Conservation (phyloP, 495 filamentous ascomycete species). For the Aspergillus ostianus region DNA sequence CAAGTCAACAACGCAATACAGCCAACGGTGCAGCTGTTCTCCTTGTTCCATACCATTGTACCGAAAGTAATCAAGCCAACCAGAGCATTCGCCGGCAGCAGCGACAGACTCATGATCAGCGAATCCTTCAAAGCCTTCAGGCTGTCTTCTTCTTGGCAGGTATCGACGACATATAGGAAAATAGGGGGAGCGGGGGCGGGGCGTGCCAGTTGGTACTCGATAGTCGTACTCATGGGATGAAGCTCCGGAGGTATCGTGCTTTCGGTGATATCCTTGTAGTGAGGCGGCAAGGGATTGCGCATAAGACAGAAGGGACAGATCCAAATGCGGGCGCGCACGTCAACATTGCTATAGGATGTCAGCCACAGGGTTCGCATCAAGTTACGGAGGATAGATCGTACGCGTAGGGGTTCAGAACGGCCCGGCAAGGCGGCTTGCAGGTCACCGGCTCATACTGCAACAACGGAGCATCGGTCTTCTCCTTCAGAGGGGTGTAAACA, state of each 20-base stretch:
- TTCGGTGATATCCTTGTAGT: conserved; percentile 98
- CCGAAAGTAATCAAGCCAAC: conserved; percentile 96
- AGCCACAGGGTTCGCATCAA: conserved; percentile 15
- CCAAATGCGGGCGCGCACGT: conserved; percentile 92
- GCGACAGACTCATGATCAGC: conserved; percentile 92
- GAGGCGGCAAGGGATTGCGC: conserved; percentile 89
- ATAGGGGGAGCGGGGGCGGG: conserved; percentile 93
- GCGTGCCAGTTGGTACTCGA: conserved; percentile 92
- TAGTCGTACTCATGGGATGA: conserved; percentile 90
- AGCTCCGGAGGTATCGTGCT: conserved; percentile 94
- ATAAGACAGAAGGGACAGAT: conserved; percentile 98
- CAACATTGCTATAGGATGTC: conserved; percentile 71
- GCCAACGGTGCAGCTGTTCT: neutral
- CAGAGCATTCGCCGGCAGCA: conserved; percentile 88
- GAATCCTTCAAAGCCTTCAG: conserved; percentile 94
- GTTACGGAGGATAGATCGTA: conserved; percentile 40
- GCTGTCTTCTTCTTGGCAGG: conserved; percentile 97
- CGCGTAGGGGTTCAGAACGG: conserved; percentile 97
- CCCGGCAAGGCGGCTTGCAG: conserved; percentile 94
- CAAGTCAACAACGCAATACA: conserved; percentile 27
- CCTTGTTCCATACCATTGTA: conserved; percentile 71
- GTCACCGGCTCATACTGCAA: conserved; percentile 96
- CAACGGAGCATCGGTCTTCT: conserved; percentile 84
- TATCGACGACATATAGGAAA: conserved; percentile 97
- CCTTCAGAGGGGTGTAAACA: conserved; percentile 94